Evolutionary conservation across 140 eudicot species (phyloP), one percentile per base, ranked within the genome.

Genomic region (Anethum foeniculum): DNA sequence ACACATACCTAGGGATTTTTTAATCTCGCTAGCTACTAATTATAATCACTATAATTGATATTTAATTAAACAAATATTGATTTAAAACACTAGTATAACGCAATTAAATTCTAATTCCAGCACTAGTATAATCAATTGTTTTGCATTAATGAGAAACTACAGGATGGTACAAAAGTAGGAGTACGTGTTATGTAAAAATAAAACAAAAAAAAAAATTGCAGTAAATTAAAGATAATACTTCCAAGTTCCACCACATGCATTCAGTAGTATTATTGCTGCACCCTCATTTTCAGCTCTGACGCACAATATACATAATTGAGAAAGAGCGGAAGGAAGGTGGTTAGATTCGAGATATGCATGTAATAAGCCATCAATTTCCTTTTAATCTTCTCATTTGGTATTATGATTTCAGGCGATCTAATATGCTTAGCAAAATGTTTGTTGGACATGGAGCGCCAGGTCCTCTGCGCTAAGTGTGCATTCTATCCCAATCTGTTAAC

Each of bases 381-480:
- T 34, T 34, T 34, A 34, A 34, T 34, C 38, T 41, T 72, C 10
- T 41, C 18, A 18, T 72, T 1, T 38, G 2, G 1, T 15, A 0
- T 52, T 52, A 18, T 21, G 10, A 36, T n/a, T n/a, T n/a, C 38
- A 34, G 38, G 38, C n/a, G 34, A n/a, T 60, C 64, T 60, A 8
- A 49, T 0, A n/a, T 80, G 30, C 1, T 83, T 87, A 84, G 93
- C 92, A 90, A 88, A 94, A 92, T 25, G 96, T 94, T 78, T 86
- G 93, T 79, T 92, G 98, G 87, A 94, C 88, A 36, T 89, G 96
- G 74, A 89, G 89, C 10, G 98, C 98, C 23, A 94, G 92, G 51
- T 94, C 98, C 67, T 92, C 97, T 3, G 98, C 97, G 82, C 98
- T 94, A 14, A 95, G 92, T 81, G 91, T 90, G 89, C 99, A 95